phyloP scores from a whole-genome alignment of 805 yeast genomes.

The Suhomyces tanzawaensis region DNA sequence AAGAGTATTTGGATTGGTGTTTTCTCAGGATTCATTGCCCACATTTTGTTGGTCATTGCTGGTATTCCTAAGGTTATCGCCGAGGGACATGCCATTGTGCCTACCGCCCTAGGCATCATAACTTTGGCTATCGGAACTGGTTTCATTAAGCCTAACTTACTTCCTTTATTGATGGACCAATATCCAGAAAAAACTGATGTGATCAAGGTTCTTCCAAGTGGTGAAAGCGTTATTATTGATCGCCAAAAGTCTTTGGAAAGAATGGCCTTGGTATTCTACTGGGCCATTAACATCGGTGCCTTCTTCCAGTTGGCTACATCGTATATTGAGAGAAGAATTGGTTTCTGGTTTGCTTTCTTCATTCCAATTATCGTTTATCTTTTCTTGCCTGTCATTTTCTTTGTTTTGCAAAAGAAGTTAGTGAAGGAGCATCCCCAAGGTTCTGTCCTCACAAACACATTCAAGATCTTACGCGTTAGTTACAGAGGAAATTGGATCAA shows the following conservation, averaged over 20 bases:
- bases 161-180: conserved; percentile 49
- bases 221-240: conserved; percentile 62
- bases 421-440: conserved; percentile 38
- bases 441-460: conserved; percentile 45
- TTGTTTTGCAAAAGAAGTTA: conserved; percentile 25
- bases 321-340: conserved; percentile 49
- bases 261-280: conserved; percentile 47
- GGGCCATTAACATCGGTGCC: conserved; percentile 56
- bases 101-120: conserved; percentile 41
- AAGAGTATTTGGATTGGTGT: conserved; percentile 52
- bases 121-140: conserved; percentile 49
- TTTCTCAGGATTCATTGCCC: conserved; percentile 45
- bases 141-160: conserved; percentile 52
- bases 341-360: conserved; percentile 55
- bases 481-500: conserved; percentile 42
- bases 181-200: conserved; percentile 56
- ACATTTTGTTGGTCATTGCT: conserved; percentile 48
- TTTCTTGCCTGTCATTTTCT: conserved; percentile 29
- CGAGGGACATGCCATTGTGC: conserved; percentile 35
- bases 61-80: conserved; percentile 41
- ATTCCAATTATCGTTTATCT: conserved; percentile 39
- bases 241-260: conserved; percentile 43
- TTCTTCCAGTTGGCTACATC: conserved; percentile 53
- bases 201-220: conserved; percentile 55
- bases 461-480: conserved; percentile 40